A percentile compares a stretch with the other conserved stretches of the same genome.
phyloP scores from a whole-genome alignment of 2,329 filamentous ascomycete species.

The Pseudomassariella vexata region DNA sequence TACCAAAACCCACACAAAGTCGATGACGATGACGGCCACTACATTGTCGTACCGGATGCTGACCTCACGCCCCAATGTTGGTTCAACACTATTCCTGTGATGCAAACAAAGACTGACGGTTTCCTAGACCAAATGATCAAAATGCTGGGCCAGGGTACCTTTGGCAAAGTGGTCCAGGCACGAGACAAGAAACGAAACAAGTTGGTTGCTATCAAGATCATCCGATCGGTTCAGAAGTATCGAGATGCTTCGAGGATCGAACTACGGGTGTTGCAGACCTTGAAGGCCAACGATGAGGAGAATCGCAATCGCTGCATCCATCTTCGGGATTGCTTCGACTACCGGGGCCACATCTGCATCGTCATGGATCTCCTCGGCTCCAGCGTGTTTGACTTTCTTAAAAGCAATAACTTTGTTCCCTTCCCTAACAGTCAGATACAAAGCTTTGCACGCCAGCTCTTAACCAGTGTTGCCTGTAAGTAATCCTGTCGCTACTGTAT shows the following conservation, averaged over 20 bases:
- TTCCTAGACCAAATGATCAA: conserved; percentile 75
- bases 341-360: conserved; percentile 90
- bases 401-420: conserved; percentile 89
- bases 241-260: conserved; percentile 94
- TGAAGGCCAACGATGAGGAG: conserved; percentile 83
- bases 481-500: conserved; percentile 17
- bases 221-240: conserved; percentile 96
- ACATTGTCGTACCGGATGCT: conserved; percentile 84
- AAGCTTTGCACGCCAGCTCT: conserved; percentile 88
- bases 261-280: conserved; percentile 82
- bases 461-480: conserved; percentile 97
- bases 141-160: conserved; percentile 91
- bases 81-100: conserved; percentile 27
- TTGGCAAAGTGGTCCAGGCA: conserved; percentile 96
- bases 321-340: conserved; percentile 94
- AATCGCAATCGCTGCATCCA: conserved; percentile 98
- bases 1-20: conserved; percentile 65
- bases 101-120: conserved; percentile 11
- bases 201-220: conserved; percentile 91
- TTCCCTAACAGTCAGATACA: conserved; percentile 99
- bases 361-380: conserved; percentile 77
- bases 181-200: conserved; percentile 73
- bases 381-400: conserved; percentile 97
- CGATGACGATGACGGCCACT: conserved; percentile 96
- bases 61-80: conserved; percentile 84